Evolutionary conservation across 169 alveolate species (phyloP).

Genomic region (Babesia microti): DNA sequence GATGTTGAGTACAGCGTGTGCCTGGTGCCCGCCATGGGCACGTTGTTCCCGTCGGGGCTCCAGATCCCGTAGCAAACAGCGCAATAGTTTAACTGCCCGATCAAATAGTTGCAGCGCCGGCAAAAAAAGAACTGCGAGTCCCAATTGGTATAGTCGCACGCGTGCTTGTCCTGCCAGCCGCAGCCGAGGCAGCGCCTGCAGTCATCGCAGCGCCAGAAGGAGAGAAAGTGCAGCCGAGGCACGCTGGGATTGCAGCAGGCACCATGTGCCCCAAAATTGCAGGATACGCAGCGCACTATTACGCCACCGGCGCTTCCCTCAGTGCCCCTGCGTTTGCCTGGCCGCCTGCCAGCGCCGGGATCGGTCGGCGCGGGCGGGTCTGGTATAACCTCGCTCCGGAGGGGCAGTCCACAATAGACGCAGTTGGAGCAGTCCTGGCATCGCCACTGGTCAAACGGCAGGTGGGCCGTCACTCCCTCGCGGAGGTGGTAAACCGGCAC

Average conservation of each 20-base stretch:
- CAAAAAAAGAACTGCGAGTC: constrained; percentile 50
- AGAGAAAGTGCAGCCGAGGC: constrained; percentile 45
- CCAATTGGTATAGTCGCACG: constrained; percentile 61
- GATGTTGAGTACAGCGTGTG: no score
- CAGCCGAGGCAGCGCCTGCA: constrained; percentile 60
- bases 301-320: constrained; percentile 28
- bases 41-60: constrained; percentile 21
- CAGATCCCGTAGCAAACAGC: constrained; percentile 57
- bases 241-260: constrained; percentile 62
- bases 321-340: constrained; percentile 30
- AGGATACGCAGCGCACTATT: constrained; percentile 50
- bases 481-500: no score
- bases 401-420: constrained; percentile 16
- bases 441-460: constrained; percentile 27
- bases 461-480: no score
- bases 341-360: constrained; percentile 35
- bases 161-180: constrained; percentile 46
- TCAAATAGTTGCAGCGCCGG: constrained; percentile 47
- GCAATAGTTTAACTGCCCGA: constrained; percentile 53
- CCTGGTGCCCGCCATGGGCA: no score
- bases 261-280: constrained; percentile 61
- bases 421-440: constrained; percentile 25
- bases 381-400: constrained; percentile 9
- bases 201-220: constrained; percentile 59
- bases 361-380: constrained; percentile 41